Evolutionary conservation across 2,329 filamentous ascomycete species (phyloP), one percentile per base, ranked within the genome.

Genomic region (Sporothrix euskadiensis): DNA sequence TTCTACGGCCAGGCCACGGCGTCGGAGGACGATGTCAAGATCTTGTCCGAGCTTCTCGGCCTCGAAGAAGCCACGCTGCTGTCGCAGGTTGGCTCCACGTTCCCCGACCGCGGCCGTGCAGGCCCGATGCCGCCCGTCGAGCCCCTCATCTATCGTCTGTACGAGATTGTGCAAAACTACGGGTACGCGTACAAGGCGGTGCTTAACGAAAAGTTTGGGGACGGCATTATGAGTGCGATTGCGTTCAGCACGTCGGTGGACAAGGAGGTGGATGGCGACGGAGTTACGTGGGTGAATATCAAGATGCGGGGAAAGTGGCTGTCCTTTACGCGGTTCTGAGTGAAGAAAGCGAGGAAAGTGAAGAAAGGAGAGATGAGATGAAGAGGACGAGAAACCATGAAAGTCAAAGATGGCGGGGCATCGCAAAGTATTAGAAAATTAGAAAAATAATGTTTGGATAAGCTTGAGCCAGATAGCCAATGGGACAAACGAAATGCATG

Each of bases 181-280:
- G 95, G 95, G 0, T 97, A 97, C 81, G 93, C 94, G 0, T 98
- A 97, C 84, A 98, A 98, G 87, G 94, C 94, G 0, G 88, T 98
- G 4, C 81, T 98, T 82, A 98, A 98, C 78, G 95, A 98, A 87
- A 98, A 98, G 86, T 94, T 94, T 80, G 92, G 92, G 0, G 92
- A 94, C 80, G 95, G 95, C 0, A 98, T 98, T 80, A 98, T 98
- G 95, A 97, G 94, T 80, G 95, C 94, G 0, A 97, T 98, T 79
- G 90, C 90, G 19, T 98, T 97, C 82, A 92, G 90, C 71, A 97
- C 94, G 0, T 94, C 94, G 80, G 92, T 98, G 2, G 94, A 98
- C 81, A 97, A 97, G 88, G 95, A 98, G 87, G 90, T 91, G 0
- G 95, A 98, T 81, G 89, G 92, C 75, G 88, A 92, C 78, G 94